Percentiles rank a stretch among this genome's conserved stretches.
These are phyloP conservation scores for Ophiostoma quercus DNA, from an alignment of 2,329 filamentous ascomycete genomes.

Conservation along the genomic window DNA sequence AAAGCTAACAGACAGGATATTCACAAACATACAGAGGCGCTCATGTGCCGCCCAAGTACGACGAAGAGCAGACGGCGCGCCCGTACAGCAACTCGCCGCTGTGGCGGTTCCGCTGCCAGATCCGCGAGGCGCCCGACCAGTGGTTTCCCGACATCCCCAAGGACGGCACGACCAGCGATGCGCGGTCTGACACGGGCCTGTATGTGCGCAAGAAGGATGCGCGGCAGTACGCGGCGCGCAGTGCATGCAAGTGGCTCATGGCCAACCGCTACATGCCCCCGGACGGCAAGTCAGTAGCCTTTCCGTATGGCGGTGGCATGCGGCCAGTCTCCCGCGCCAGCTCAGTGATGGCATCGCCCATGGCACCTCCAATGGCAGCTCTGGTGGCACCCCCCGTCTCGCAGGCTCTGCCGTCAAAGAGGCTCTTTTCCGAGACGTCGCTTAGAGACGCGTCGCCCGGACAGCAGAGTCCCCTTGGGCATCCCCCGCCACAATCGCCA, in stretches of 20 bases:
- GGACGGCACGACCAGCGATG: slow-evolving; percentile 29
- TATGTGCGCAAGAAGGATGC: slow-evolving; percentile 50
- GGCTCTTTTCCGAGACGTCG: not conserved
- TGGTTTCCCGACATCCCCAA: slow-evolving; percentile 28
- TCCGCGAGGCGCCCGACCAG: slow-evolving; percentile 29
- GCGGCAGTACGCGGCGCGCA: slow-evolving; percentile 49
- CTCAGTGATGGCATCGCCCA: not conserved
- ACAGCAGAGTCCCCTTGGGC: not conserved
- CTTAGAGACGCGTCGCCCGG: not conserved
- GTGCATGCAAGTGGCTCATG: slow-evolving; percentile 42
- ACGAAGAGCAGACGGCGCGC: slow-evolving; percentile 25
- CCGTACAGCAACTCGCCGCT: slow-evolving; percentile 17
- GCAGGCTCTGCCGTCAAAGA: not conserved
- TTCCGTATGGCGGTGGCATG: not conserved
- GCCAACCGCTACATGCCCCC: slow-evolving; percentile 31
- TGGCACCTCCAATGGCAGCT: not conserved
- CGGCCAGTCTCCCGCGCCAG: not conserved
- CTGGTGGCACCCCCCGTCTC: not conserved
- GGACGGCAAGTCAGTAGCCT: slow-evolving; percentile 27
- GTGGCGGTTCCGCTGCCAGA: slow-evolving; percentile 31
- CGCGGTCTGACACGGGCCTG: slow-evolving; percentile 28
- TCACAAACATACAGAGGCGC: slow-evolving; percentile 28
- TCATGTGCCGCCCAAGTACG: slow-evolving; percentile 27
- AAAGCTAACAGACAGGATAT: slow-evolving; percentile 31
- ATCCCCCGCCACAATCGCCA: not conserved